Evolutionary conservation across 1,139 yeast species (phyloP).

Genomic region (Pichia sp.): DNA sequence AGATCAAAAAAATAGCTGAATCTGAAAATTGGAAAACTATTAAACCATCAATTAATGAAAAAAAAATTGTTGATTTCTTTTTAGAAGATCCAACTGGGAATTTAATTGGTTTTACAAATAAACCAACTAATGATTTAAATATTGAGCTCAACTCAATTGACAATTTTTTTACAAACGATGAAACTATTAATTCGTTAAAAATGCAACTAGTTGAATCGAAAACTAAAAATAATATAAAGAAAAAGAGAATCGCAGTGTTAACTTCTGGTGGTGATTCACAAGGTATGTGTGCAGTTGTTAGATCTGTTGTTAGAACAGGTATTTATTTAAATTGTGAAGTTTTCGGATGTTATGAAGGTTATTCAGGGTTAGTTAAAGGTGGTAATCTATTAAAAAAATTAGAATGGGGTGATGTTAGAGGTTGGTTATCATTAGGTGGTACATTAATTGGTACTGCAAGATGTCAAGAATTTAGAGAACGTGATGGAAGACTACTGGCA

Average conservation of each 20-base stretch:
- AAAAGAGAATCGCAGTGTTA: slow-evolving; percentile 76
- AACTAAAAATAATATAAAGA: neutral
- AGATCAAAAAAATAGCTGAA: slow-evolving; percentile 34
- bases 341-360: slow-evolving; percentile 92
- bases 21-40: slow-evolving; percentile 26
- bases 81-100: slow-evolving; percentile 56
- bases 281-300: slow-evolving; percentile 94
- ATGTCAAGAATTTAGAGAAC: slow-evolving; percentile 76
- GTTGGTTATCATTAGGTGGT: slow-evolving; percentile 88
- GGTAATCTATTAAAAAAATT: slow-evolving; percentile 69
- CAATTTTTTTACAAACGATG: slow-evolving; percentile 17
- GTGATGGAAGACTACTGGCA: slow-evolving; percentile 74
- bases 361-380: slow-evolving; percentile 87
- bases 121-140: slow-evolving; percentile 12
- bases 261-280: slow-evolving; percentile 99
- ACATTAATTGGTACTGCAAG: slow-evolving; percentile 96
- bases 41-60: slow-evolving; percentile 13
- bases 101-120: slow-evolving; percentile 37
- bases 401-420: slow-evolving; percentile 92
- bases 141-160: slow-evolving; percentile 6
- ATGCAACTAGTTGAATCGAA: slow-evolving; percentile 9
- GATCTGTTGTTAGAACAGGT: slow-evolving; percentile 91
- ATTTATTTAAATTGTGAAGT: slow-evolving; percentile 87
- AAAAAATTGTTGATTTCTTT: slow-evolving; percentile 25
- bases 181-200: slow-evolving; percentile 8